These are phyloP conservation scores for Paraphoma sp. DNA, from an alignment of 2,329 filamentous ascomycete genomes.

Conservation along the genomic window DNA sequence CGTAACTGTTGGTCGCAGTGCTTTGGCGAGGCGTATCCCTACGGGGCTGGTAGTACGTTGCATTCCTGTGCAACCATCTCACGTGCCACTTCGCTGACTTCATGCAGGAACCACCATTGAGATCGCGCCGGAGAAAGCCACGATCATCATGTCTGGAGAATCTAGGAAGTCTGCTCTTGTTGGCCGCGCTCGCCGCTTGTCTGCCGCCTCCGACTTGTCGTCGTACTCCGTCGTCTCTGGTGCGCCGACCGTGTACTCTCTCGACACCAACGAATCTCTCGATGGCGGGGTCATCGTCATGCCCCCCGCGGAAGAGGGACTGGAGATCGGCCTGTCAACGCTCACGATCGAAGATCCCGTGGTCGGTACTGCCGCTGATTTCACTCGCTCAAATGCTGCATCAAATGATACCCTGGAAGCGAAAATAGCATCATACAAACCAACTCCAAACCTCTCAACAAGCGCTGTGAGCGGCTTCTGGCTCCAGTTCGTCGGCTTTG, in stretches of 20 bases:
- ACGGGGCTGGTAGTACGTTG: conserved; percentile 11
- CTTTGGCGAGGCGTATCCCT: conserved; percentile 24
- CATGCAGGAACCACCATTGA: neutral
- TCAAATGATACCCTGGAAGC: neutral
- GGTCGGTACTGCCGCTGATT: neutral
- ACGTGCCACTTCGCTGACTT: neutral
- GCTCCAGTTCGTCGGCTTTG: conserved; percentile 22
- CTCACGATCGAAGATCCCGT: neutral
- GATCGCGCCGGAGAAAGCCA: neutral
- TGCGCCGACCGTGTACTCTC: conserved; percentile 18
- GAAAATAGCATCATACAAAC: neutral
- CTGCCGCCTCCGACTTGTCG: conserved; percentile 17
- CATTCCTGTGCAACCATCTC: neutral
- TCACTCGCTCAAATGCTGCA: neutral
- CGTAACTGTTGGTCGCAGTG: conserved; percentile 10
- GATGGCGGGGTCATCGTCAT: conserved; percentile 5
- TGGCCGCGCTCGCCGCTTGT: conserved; percentile 16
- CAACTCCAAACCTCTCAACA: neutral
- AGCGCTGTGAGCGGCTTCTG: conserved; percentile 21
- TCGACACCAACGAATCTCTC: conserved; percentile 8
- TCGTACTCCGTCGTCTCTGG: conserved; percentile 23
- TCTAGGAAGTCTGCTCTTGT: neutral
- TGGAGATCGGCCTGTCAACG: neutral
- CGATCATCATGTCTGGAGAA: conserved; percentile 1
- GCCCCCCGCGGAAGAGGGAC: neutral